These are phyloP conservation scores for Coniochaeta ligniaria DNA, from an alignment of 2,329 filamentous ascomycete species.

Conservation along the genomic window DNA sequence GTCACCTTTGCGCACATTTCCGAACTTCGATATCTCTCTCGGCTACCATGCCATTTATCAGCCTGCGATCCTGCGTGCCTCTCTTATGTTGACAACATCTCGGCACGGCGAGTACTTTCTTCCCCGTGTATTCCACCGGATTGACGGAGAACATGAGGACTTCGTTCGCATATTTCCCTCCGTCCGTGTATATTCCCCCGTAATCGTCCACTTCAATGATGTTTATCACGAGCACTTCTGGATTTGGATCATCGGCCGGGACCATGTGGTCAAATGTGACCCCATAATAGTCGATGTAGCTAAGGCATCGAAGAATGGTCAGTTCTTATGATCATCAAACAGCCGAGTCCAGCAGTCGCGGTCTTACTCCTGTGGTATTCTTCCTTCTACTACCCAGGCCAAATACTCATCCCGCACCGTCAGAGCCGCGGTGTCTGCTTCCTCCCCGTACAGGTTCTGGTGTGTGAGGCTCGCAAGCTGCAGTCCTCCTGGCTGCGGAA, in stretches of 20 bases:
- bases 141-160: slow-evolving; percentile 25
- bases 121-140: slow-evolving; percentile 26
- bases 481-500: slow-evolving; percentile 12
- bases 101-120: slow-evolving; percentile 31
- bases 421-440: not conserved
- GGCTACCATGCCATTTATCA: slow-evolving; percentile 17
- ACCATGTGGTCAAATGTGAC: slow-evolving; percentile 34
- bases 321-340: not conserved
- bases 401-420: slow-evolving; percentile 11
- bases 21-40: no score
- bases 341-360: not conserved
- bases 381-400: slow-evolving; percentile 8
- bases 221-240: slow-evolving; percentile 34
- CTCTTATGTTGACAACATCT: slow-evolving; percentile 31
- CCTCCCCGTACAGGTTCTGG: slow-evolving; percentile 7
- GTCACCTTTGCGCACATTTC: no score
- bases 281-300: slow-evolving; percentile 27
- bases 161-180: slow-evolving; percentile 16
- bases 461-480: slow-evolving; percentile 13
- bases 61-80: slow-evolving; percentile 15
- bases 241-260: slow-evolving; percentile 23
- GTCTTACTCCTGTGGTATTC: not conserved
- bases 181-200: slow-evolving; percentile 15
- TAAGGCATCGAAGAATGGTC: not conserved
- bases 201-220: slow-evolving; percentile 32